Conservation (phyloP, 306 rosid genomes). For the Sindora glabra region DNA sequence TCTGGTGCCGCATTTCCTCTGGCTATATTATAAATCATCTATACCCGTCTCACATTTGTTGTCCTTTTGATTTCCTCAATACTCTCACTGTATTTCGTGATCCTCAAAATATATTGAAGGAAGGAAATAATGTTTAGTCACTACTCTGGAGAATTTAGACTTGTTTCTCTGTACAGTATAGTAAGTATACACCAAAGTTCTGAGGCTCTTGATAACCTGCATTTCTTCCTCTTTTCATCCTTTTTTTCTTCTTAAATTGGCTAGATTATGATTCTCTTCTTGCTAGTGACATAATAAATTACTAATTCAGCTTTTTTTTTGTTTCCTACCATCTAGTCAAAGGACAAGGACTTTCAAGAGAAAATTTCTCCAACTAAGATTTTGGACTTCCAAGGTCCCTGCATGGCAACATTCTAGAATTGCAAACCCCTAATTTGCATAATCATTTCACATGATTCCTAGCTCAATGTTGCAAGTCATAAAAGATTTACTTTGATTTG, state of each 20-base stretch:
- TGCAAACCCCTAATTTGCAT: too few species aligned
- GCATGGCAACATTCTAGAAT: too few species aligned
- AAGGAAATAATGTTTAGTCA: not conserved
- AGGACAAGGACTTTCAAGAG: slow-evolving; percentile 29
- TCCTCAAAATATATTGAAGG: too few species aligned
- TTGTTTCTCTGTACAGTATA: too few species aligned
- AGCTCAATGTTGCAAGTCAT: too few species aligned
- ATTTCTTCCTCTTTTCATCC: not conserved
- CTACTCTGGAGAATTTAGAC: too few species aligned
- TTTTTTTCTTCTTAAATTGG: not conserved
- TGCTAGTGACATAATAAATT: slow-evolving; percentile 1
- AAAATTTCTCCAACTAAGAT: slow-evolving; percentile 22
- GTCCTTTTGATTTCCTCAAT: too few species aligned
- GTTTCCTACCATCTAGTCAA: slow-evolving; percentile 12
- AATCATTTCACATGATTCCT: too few species aligned
- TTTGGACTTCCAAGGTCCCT: too few species aligned
- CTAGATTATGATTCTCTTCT: slow-evolving; percentile 4
- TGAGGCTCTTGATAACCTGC: slow-evolving; percentile 1
- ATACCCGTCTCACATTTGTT: not conserved
- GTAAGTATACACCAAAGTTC: not conserved
- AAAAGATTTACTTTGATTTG: too few species aligned
- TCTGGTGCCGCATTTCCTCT: not conserved
- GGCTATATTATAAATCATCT: not conserved
- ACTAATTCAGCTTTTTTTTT: slow-evolving; percentile 22
- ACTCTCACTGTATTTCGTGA: too few species aligned